Percentiles rank a stretch among this genome's conserved stretches.
Evolutionary conservation across 768 basidiomycete species (phyloP).

Genomic region (Termitomyces sp.): DNA sequence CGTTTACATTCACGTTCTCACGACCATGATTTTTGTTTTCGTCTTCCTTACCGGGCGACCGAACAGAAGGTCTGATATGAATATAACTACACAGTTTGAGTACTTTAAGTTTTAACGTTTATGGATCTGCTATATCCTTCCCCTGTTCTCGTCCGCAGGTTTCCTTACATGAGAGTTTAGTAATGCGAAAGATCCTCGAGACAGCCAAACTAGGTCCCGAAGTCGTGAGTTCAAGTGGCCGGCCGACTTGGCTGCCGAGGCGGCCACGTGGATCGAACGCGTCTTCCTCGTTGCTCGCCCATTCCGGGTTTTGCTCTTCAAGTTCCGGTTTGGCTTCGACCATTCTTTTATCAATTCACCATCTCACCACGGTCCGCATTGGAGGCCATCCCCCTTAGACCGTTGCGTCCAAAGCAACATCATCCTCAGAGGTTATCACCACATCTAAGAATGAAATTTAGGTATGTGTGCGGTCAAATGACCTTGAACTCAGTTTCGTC

Average conservation of each 20-base stretch:
- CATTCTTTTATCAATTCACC: neutral
- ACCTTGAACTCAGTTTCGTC: neutral
- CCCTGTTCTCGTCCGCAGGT: neutral
- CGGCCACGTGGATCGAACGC: neutral
- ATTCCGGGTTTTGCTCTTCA: neutral
- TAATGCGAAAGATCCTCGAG: neutral
- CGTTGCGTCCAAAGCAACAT: constrained; percentile 18
- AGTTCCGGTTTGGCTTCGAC: neutral
- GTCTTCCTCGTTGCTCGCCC: neutral
- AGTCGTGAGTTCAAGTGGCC: neutral
- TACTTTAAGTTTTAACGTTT: neutral
- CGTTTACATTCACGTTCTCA: constrained; percentile 7
- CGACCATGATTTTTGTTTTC: neutral
- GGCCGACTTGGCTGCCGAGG: neutral
- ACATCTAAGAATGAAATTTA: constrained; percentile 51
- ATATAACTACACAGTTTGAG: neutral
- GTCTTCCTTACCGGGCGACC: neutral
- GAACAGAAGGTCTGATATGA: neutral
- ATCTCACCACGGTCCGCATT: constrained; percentile 10
- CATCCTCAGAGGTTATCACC: constrained; percentile 15
- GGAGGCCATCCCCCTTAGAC: constrained; percentile 36
- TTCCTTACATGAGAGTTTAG: neutral
- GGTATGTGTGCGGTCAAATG: constrained; percentile 27
- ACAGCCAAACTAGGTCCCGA: neutral
- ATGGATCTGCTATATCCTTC: neutral